Base-by-base conservation (phyloP, 768 basidiomycete genomes). In the Gyrodon lividus region DNA sequence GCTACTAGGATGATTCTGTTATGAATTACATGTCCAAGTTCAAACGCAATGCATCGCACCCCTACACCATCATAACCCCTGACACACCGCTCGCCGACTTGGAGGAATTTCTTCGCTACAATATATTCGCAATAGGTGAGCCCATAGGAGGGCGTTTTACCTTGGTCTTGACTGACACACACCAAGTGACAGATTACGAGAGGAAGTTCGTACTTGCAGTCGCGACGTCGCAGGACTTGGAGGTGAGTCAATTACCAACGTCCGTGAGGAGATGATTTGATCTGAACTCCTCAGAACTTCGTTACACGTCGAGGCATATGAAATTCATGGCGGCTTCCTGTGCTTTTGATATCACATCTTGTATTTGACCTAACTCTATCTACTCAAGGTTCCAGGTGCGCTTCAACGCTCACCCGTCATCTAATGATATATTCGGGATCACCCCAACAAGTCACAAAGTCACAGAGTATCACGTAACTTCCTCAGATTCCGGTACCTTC, bases 141-240 rank as follows among this genome's bases (percentile, higher is more conserved):
- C 61, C 12, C 28, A 42, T n/a, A 31, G 5, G 22, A 12, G 40
- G 12, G 6, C 6, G 23, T 44, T 42, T 38, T 35, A 9, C 33
- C 9, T 33, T 34, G 17, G n/a, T 26, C 26, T 20, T 6, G 2
- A 39, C 39, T 56, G 30, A 62, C 33, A 2, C 33, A n/a, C 12
- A 31, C 46, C 17, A 55, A 93, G 94, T 96, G 33, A 95, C 94
- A 5, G 94, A 97, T 68, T 70, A 73, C 41, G 77, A 77, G 46
- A 82, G 89, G 50, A 91, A 92, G 64, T 93, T 93, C 52, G 89
- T 93, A 4, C 77, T 92, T 14, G 91, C 77, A 1, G 83, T 93
- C 0, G 90, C 87, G 1, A 93, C 91, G 17, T 63, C 73, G 16
- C 83, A 91, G 24, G 91, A 93, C 63, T 71, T 93, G 17, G 81